Evolutionary conservation across 1,284 basidiomycete species (phyloP), one percentile per base, ranked within the genome.

Genomic region (Singerocomus inundabilis): DNA sequence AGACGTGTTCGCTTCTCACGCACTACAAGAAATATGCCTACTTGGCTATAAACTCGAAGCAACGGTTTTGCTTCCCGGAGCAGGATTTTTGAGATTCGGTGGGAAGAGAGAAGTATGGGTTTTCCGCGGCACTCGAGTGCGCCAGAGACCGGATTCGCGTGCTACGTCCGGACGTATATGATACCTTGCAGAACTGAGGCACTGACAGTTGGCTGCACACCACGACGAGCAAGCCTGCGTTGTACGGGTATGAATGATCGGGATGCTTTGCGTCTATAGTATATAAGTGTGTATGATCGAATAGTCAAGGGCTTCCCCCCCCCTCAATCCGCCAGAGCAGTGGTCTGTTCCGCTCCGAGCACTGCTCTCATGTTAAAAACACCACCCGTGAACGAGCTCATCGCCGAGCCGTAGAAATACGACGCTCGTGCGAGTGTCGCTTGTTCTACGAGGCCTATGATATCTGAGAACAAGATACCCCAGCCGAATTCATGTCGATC

Each of bases 41-140:
- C 60, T 68, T 38, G 75, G 75, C 11, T 79, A 71, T 62, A 72
- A 68, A 46, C 69, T 79, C 11, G 72, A 76, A 46, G 78, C 77
- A 4, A 75, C 73, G 31, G 64, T 79, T 26, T 70, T 72, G 0
- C 66, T 79, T 51, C 73, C 75, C 5, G 62, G 69, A 12, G 58
- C 63, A n/a, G 70, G 72, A 7, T 52, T 74, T 33, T 61, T 76
- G 44, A 69, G 71, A 28, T 59, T 79, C 25, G 67, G 72, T 12
- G 61, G 68, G 26, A 72, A 71, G 55, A 72, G 68, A 55, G 79
- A 80, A 57, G 44, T 77, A 28, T 79, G 79, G 79, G 64, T 79
- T 35, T 79, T 79, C 64, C 69, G 69, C 4, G 55, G 63, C 29
- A 41, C 44, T 28, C 63, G 62, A 47, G 28, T 41, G 32, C 69